Percentiles rank a stretch among this genome's conserved stretches.
These are phyloP conservation scores for Lactarius sp. DNA, from an alignment of 768 basidiomycete species.

Conservation along the genomic window DNA sequence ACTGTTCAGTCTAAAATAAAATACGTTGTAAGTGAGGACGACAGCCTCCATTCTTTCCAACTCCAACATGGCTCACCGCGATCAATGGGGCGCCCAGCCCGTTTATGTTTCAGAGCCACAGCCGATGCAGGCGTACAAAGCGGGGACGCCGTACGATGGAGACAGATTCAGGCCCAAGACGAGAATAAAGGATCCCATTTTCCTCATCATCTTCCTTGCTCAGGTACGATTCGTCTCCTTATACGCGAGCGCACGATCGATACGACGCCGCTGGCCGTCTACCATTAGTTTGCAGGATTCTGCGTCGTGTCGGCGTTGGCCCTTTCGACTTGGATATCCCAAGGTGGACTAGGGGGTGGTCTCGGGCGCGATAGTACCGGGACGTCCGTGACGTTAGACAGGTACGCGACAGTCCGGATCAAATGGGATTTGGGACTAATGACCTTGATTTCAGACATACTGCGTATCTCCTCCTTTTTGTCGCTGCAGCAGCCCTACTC, in stretches of 20 bases:
- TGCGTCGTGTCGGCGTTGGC: constrained; percentile 62
- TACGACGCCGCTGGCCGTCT: not conserved
- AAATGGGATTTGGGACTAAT: not conserved
- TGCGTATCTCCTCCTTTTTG: constrained; percentile 69
- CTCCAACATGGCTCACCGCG: not conserved
- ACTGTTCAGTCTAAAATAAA: not conserved
- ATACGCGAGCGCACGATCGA: not conserved
- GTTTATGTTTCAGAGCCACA: not conserved
- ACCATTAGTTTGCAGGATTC: constrained; percentile 56
- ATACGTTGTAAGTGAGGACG: not conserved
- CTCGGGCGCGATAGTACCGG: constrained; percentile 52
- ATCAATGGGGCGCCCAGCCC: constrained; percentile 8
- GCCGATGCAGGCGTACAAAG: constrained; percentile 20
- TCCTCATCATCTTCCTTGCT: constrained; percentile 66
- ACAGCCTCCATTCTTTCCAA: not conserved
- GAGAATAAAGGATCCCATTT: constrained; percentile 65
- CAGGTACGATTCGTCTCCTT: constrained; percentile 40
- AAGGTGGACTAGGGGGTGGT: constrained; percentile 69
- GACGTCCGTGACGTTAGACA: constrained; percentile 57
- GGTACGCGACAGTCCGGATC: constrained; percentile 37
- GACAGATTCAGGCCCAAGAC: constrained; percentile 67
- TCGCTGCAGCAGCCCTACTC: constrained; percentile 61
- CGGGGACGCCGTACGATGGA: constrained; percentile 52
- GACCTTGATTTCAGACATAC: constrained; percentile 48
- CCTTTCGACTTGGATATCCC: constrained; percentile 54